These are phyloP conservation scores for Eutrema salsugineum DNA, from an alignment of 441 rosid species.

Conservation along the genomic window DNA sequence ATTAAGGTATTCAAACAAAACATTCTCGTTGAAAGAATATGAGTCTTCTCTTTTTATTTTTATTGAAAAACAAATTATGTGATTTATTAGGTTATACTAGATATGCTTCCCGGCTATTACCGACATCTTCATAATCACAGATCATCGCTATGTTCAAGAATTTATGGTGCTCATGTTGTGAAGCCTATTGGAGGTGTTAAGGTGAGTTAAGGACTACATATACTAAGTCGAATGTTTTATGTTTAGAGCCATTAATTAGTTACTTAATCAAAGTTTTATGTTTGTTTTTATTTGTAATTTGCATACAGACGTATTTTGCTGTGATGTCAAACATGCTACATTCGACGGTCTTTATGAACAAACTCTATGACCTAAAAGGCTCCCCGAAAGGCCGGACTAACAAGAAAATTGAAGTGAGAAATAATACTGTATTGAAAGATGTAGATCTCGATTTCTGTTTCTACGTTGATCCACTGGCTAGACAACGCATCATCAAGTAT, in stretches of 20 bases:
- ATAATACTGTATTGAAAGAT: constrained; percentile 42
- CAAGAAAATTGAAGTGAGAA: constrained; percentile 31
- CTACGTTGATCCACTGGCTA: constrained; percentile 45
- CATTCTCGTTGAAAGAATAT: background rate
- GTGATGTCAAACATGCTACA: constrained; percentile 43
- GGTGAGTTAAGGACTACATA: constrained; percentile 23
- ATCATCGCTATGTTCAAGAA: constrained; percentile 32
- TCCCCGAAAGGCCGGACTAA: constrained; percentile 43
- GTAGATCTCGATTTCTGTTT: constrained; percentile 51
- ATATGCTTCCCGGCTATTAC: constrained; percentile 44
- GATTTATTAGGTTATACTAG: constrained; percentile 34
- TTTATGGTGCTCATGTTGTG: constrained; percentile 48
- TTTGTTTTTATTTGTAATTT: background rate
- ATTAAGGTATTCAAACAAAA: constrained; percentile 35
- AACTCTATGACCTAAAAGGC: constrained; percentile 57
- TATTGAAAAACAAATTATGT: background rate
- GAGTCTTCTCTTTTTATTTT: background rate
- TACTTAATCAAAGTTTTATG: background rate
- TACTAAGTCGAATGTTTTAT: background rate
- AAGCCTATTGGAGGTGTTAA: constrained; percentile 46
- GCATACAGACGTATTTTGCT: constrained; percentile 51
- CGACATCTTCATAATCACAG: constrained; percentile 34
- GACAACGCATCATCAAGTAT: constrained; percentile 43
- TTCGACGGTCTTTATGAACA: constrained; percentile 30
- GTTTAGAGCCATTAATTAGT: background rate